Conservation (phyloP, 2,329 filamentous ascomycete genomes). For the Pseudocercospora pini-densiflorae region DNA sequence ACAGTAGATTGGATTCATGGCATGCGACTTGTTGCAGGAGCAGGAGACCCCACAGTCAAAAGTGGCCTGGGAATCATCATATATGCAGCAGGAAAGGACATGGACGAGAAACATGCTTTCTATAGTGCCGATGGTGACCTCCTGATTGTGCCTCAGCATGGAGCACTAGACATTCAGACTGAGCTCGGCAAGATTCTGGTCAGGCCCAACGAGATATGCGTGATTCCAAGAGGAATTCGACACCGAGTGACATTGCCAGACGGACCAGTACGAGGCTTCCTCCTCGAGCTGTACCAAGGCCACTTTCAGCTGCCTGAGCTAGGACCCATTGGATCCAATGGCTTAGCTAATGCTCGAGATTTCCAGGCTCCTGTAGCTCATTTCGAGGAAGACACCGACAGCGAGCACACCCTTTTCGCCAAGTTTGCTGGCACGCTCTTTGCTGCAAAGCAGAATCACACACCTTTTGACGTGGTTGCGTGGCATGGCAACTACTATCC, state of each 20-base stretch:
- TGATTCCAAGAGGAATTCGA: constrained; percentile 69
- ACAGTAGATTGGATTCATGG: constrained; percentile 70
- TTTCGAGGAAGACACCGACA: constrained; percentile 60
- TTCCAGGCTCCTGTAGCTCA: constrained; percentile 66
- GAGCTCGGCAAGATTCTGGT: constrained; percentile 68
- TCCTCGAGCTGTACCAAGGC: constrained; percentile 68
- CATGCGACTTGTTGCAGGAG: constrained; percentile 74
- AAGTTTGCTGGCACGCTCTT: constrained; percentile 68
- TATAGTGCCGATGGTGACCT: constrained; percentile 79
- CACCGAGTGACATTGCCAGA: constrained; percentile 65
- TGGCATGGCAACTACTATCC: constrained; percentile 73
- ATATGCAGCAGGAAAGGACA: constrained; percentile 77
- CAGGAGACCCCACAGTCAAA: constrained; percentile 80
- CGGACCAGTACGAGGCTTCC: constrained; percentile 67
- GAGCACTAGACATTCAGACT: constrained; percentile 69
- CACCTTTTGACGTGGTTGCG: constrained; percentile 72
- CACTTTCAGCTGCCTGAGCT: constrained; percentile 70
- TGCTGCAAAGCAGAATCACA: constrained; percentile 64
- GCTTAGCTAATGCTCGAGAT: constrained; percentile 68
- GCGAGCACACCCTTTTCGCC: constrained; percentile 62
- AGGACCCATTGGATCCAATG: constrained; percentile 68
- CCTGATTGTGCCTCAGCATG: constrained; percentile 68
- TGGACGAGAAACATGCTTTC: constrained; percentile 75
- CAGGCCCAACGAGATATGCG: constrained; percentile 68
- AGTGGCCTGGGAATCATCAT: constrained; percentile 79